Conservation (phyloP, 257 asterid genomes). For the Cruciata laevipes region DNA sequence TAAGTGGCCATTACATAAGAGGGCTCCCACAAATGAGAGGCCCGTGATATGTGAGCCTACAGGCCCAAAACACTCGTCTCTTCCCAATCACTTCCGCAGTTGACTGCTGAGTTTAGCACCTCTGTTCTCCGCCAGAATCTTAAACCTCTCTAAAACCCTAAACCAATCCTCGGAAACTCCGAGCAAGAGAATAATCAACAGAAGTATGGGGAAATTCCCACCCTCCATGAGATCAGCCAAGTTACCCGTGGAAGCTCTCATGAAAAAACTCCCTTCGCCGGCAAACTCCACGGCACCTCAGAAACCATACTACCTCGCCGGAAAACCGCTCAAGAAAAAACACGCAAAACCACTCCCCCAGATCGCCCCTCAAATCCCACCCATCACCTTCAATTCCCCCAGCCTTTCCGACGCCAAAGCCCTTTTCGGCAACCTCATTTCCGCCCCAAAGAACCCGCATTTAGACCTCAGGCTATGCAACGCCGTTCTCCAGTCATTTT, state of each 20-base stretch:
- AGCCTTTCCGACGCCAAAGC: constrained; percentile 72
- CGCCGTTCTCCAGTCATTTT: constrained; percentile 58
- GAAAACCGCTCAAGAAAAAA: constrained; percentile 24
- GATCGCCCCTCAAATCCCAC: constrained; percentile 22
- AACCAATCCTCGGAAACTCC: constrained; percentile 5
- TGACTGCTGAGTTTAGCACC: not conserved
- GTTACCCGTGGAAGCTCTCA: constrained; percentile 30
- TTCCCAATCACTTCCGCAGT: not conserved
- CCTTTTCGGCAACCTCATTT: constrained; percentile 57
- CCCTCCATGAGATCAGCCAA: constrained; percentile 40
- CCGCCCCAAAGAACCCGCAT: constrained; percentile 39
- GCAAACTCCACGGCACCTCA: constrained; percentile 14
- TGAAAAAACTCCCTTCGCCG: constrained; percentile 27
- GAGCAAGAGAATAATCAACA: not conserved
- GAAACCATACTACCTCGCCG: constrained; percentile 22
- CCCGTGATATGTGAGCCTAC: not conserved
- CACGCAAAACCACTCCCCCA: constrained; percentile 11
- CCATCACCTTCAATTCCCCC: constrained; percentile 42
- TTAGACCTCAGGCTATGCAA: constrained; percentile 52
- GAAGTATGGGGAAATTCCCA: constrained; percentile 58
- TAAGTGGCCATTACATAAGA: too few relatives aligned
- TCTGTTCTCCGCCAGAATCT: not conserved
- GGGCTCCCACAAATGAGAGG: not conserved
- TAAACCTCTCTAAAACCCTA: constrained; percentile 54
- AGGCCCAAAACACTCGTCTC: not conserved